phyloP scores from a whole-genome alignment of 495 filamentous ascomycete genomes.

The Trichoderma gamsii region DNA sequence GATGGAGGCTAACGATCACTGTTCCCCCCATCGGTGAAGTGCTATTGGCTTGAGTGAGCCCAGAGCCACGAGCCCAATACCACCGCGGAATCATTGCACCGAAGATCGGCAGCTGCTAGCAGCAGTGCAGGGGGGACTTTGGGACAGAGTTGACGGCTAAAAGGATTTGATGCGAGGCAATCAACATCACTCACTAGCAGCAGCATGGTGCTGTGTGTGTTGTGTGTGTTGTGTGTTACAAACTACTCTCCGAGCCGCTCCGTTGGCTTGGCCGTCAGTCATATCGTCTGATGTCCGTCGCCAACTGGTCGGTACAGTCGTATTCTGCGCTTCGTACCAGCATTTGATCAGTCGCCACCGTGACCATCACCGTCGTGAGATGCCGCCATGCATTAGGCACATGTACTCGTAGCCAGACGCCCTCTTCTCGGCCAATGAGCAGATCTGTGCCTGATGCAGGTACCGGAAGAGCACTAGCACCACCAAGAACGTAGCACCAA shows the following conservation, averaged over 20 bases:
- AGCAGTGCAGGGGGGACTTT: not conserved
- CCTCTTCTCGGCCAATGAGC: not conserved
- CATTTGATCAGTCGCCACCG: constrained; percentile 7
- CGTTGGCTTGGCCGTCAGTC: not conserved
- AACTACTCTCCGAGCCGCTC: too few species aligned
- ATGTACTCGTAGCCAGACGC: not conserved
- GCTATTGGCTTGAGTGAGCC: not conserved
- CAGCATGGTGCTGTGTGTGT: too few species aligned
- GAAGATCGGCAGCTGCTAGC: not conserved
- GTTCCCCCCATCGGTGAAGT: not conserved
- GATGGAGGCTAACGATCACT: not conserved
- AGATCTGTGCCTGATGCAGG: constrained; percentile 6
- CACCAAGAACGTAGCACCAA: constrained; percentile 1
- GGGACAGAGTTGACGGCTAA: not conserved
- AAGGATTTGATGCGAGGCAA: not conserved
- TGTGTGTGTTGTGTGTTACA: too few species aligned
- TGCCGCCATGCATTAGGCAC: constrained; percentile 13
- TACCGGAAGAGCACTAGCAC: not conserved
- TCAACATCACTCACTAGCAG: too few species aligned
- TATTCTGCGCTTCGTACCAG: not conserved
- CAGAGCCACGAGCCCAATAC: not conserved
- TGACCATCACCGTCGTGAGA: not conserved
- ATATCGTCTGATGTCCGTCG: not conserved
- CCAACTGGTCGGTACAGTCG: not conserved
- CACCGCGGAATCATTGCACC: not conserved